Base-by-base conservation (phyloP, 371 early-diverging fungal species). In the Mortierella sp. region DNA sequence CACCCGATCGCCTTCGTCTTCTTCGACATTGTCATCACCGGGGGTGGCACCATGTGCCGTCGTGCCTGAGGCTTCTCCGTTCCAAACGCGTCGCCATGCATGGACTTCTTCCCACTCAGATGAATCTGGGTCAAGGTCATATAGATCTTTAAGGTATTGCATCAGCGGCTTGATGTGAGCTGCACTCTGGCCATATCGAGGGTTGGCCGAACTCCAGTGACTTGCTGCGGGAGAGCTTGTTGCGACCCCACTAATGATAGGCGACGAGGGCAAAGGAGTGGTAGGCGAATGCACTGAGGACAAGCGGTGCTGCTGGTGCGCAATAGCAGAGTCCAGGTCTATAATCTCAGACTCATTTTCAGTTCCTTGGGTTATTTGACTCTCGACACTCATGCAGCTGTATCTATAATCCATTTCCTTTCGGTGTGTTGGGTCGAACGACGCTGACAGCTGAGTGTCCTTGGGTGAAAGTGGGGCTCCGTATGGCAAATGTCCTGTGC, bases 81-180 rank as follows among this genome's bases (percentile, higher is more conserved):
- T 70, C 85, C 85, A 67, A 58, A 77, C 66, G 64, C 83, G 77
- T 49, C 84, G 63, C 72, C 85, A 70, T 3, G 70, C 71, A 24
- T 74, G 72, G 5, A 87, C 83, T 43, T 81, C 80, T 6, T 81
- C 84, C 35, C 76, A 70, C 20, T 88, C 87, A n/a, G 85, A 78
- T 32, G 86, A 83, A 35, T 75, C 84, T 16, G 90, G 86, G 47
- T 89, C 87, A 32, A 93, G 85, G 55, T 94, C 94, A 83, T 88
- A 87, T 51, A 88, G 79, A 77, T 94, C 94, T 37, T 87, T 85
- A 20, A 93, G 87, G 70, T 87, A 87, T 54, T 88, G 86, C 43
- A 92, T 73, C 30, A 84, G 30, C 14, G 83, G 68, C 22, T 61
- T 73, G 39, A 79, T 69, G 18, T 62, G 49, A 24, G 66, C 63